Evolutionary conservation across 352 stramenopile species (phyloP).

Genomic region (Peronosclerospora sorghi): DNA sequence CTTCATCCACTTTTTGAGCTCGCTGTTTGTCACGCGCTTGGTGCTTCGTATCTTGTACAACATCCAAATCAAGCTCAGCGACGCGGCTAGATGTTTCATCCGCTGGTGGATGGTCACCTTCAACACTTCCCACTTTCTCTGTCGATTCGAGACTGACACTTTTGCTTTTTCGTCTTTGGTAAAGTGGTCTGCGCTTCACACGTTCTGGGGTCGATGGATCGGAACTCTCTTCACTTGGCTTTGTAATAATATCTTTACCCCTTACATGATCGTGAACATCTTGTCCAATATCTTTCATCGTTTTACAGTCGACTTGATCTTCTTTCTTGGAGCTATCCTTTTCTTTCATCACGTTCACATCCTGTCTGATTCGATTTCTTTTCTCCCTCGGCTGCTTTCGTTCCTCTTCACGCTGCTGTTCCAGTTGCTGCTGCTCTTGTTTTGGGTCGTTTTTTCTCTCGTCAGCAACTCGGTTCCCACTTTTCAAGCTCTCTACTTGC

Average conservation of each 20-base stretch:
- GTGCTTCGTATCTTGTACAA: constrained; percentile 10
- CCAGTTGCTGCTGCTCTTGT: constrained; percentile 18
- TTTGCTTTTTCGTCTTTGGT: constrained; percentile 10
- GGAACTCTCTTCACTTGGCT: constrained; percentile 1
- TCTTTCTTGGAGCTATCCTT: constrained; percentile 6
- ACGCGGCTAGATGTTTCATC: background rate
- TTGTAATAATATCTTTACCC: background rate
- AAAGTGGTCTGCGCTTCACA: constrained; percentile 3
- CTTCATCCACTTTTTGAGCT: constrained; percentile 10
- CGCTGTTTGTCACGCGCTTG: constrained; percentile 10
- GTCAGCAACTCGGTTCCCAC: constrained; percentile 14
- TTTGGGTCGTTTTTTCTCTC: constrained; percentile 16
- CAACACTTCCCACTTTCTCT: background rate
- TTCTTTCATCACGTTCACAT: constrained; percentile 4
- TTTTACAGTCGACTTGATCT: background rate
- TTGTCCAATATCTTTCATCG: background rate
- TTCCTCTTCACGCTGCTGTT: constrained; percentile 8
- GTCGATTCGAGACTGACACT: background rate
- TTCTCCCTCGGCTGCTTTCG: constrained; percentile 8
- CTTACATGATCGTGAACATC: background rate
- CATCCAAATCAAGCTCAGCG: background rate
- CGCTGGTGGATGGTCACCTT: constrained; percentile 1
- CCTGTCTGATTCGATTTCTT: constrained; percentile 1
- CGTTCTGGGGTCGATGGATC: constrained; percentile 6
- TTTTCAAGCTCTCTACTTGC: constrained; percentile 16